A percentile compares a stretch with the other conserved stretches of the same genome.
Conservation (phyloP, 2,329 filamentous ascomycete species). For the Xylaria sp. region DNA sequence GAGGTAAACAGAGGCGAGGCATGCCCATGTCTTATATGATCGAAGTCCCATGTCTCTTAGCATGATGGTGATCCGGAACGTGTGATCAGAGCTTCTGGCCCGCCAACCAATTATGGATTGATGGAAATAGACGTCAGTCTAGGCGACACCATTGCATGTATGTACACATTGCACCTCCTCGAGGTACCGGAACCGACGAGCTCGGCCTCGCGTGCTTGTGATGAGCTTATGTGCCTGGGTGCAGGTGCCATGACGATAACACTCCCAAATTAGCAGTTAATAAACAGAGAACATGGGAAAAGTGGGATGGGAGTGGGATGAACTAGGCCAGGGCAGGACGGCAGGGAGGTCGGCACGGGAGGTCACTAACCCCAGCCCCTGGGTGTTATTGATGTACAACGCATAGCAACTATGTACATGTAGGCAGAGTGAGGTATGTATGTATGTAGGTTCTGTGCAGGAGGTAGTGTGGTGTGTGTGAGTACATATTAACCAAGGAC, state of each 20-base stretch:
- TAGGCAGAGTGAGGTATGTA: too few relatives aligned
- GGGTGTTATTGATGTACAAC: constrained; percentile 8
- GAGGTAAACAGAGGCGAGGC: constrained; percentile 24
- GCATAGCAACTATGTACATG: too few relatives aligned
- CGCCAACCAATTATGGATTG: constrained; percentile 16
- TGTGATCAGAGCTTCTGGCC: constrained; percentile 29
- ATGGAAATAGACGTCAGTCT: constrained; percentile 20
- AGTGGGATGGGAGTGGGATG: constrained; percentile 25
- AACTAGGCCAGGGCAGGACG: too few relatives aligned
- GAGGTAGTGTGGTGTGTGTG: too few relatives aligned
- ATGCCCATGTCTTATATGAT: constrained; percentile 38
- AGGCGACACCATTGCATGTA: constrained; percentile 17
- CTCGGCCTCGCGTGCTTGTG: constrained; percentile 20
- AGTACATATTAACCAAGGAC: too few relatives aligned
- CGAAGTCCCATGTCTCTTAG: constrained; percentile 20
- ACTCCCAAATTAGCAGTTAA: constrained; percentile 24
- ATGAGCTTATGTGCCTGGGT: constrained; percentile 23
- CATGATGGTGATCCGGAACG: constrained; percentile 30
- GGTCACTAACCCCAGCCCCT: constrained; percentile 21
- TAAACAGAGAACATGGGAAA: constrained; percentile 13
- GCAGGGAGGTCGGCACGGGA: constrained; percentile 18
- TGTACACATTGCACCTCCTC: constrained; percentile 17
- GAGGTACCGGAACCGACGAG: constrained; percentile 12
- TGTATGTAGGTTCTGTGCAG: too few relatives aligned
- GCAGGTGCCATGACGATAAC: constrained; percentile 33